phyloP scores from a whole-genome alignment of 2,329 filamentous ascomycete species.

The Colletotrichum acutatum region DNA sequence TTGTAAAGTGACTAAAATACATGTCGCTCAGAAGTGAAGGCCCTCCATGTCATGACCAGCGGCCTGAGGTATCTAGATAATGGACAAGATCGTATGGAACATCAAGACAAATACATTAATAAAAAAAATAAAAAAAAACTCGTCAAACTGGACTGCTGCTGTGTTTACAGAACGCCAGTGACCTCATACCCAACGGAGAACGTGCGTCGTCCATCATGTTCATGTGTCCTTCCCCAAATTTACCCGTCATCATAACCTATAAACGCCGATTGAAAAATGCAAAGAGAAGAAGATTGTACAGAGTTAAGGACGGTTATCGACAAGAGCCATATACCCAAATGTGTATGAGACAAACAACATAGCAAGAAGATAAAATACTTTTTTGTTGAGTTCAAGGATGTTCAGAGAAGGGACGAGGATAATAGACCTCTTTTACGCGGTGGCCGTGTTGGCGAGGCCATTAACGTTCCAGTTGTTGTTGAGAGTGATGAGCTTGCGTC shows the following conservation, averaged over 20 bases:
- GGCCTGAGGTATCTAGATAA: conserved; percentile 29
- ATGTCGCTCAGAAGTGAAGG: conserved; percentile 20
- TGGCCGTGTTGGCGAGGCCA: conserved; percentile 26
- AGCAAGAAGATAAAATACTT: conserved; percentile 20
- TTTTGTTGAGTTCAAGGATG: not conserved
- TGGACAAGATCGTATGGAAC: not conserved
- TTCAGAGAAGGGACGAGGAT: conserved; percentile 15
- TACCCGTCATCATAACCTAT: conserved; percentile 7
- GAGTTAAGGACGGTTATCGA: not conserved
- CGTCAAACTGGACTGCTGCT: not conserved
- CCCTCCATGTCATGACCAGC: conserved; percentile 16
- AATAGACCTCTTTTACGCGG: not conserved
- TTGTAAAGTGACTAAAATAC: conserved; percentile 13
- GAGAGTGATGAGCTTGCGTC: conserved; percentile 52
- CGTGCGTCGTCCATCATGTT: not conserved
- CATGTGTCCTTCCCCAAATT: not conserved
- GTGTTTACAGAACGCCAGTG: conserved; percentile 12
- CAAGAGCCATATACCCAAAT: conserved; percentile 16
- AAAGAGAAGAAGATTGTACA: conserved; percentile 20
- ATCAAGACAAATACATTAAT: not conserved
- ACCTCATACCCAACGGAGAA: not conserved
- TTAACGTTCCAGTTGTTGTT: conserved; percentile 52
- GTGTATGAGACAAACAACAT: conserved; percentile 15
- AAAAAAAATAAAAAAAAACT: too few species aligned
- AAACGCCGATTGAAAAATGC: conserved; percentile 11